These are phyloP conservation scores for Pholiota molesta DNA, from an alignment of 768 basidiomycete genomes.

Conservation along the genomic window DNA sequence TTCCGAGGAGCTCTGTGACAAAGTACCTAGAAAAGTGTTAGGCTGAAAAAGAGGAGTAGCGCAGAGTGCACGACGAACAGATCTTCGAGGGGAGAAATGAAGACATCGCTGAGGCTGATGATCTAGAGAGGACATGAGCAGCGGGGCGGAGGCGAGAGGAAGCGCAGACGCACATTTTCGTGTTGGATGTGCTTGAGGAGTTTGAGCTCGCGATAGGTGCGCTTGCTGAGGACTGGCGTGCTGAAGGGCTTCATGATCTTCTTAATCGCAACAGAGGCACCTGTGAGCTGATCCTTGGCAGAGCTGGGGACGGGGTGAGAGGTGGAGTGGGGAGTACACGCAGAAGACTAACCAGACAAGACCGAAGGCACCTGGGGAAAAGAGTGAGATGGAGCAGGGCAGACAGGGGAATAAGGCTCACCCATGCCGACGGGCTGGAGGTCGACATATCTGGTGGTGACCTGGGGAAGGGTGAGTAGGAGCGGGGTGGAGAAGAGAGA, in stretches of 20 bases:
- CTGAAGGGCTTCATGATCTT: slow-evolving; percentile 99
- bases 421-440: slow-evolving; percentile 99
- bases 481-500: slow-evolving; percentile 16
- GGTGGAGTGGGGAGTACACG: slow-evolving; percentile 8
- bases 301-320: slow-evolving; percentile 53
- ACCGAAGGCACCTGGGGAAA: slow-evolving; percentile 82
- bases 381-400: slow-evolving; percentile 8
- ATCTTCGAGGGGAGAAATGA: slow-evolving; percentile 99
- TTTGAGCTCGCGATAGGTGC: slow-evolving; percentile 98
- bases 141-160: neutral
- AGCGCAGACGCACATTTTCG: slow-evolving; percentile 74
- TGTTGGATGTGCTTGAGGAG: slow-evolving; percentile 98
- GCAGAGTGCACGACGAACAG: slow-evolving; percentile 56
- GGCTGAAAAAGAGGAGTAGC: neutral
- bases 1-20: slow-evolving; percentile 97
- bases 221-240: slow-evolving; percentile 96
- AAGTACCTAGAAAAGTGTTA: slow-evolving; percentile 73
- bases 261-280: slow-evolving; percentile 96
- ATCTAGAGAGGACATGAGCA: slow-evolving; percentile 56
- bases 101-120: slow-evolving; percentile 98
- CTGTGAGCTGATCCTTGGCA: slow-evolving; percentile 93
- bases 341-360: slow-evolving; percentile 81
- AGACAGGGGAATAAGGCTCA: slow-evolving; percentile 37
- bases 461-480: slow-evolving; percentile 49
- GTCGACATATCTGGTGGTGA: slow-evolving; percentile 98